These are phyloP conservation scores for Anisogramma anomala DNA, from an alignment of 2,329 filamentous ascomycete genomes.

Conservation along the genomic window DNA sequence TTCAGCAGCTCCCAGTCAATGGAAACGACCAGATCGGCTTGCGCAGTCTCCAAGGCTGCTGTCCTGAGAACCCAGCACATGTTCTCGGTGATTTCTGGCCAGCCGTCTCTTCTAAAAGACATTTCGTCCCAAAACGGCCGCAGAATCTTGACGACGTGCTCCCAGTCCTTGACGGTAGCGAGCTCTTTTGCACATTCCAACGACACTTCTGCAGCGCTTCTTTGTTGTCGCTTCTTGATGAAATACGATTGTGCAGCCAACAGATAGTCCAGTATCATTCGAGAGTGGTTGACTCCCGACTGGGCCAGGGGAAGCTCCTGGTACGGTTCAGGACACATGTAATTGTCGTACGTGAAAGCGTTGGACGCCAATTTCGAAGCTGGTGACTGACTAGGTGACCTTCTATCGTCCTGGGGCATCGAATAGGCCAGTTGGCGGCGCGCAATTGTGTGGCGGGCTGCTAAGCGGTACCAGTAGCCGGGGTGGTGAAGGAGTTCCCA, in stretches of 20 bases:
- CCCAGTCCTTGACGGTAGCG: slow-evolving; percentile 38
- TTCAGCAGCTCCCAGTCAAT: slow-evolving; percentile 56
- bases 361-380: slow-evolving; percentile 36
- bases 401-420: slow-evolving; percentile 49
- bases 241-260: slow-evolving; percentile 43
- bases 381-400: slow-evolving; percentile 35
- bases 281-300: slow-evolving; percentile 41
- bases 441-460: slow-evolving; percentile 43
- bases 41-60: slow-evolving; percentile 40
- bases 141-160: slow-evolving; percentile 41
- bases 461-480: slow-evolving; percentile 55
- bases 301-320: slow-evolving; percentile 45
- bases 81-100: slow-evolving; percentile 48
- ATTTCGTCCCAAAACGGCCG: slow-evolving; percentile 46
- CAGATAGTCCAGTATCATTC: slow-evolving; percentile 42
- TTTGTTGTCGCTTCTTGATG: slow-evolving; percentile 39
- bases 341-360: slow-evolving; percentile 51
- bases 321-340: slow-evolving; percentile 53
- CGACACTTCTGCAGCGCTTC: slow-evolving; percentile 43
- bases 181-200: slow-evolving; percentile 48
- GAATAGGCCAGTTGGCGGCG: slow-evolving; percentile 41
- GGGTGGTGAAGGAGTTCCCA: slow-evolving; percentile 55
- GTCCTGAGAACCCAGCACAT: slow-evolving; percentile 49
- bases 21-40: slow-evolving; percentile 45
- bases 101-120: slow-evolving; percentile 46